Evolutionary conservation across 2,329 filamentous ascomycete genomes (phyloP).

Genomic region (Coniochaeta sp.): DNA sequence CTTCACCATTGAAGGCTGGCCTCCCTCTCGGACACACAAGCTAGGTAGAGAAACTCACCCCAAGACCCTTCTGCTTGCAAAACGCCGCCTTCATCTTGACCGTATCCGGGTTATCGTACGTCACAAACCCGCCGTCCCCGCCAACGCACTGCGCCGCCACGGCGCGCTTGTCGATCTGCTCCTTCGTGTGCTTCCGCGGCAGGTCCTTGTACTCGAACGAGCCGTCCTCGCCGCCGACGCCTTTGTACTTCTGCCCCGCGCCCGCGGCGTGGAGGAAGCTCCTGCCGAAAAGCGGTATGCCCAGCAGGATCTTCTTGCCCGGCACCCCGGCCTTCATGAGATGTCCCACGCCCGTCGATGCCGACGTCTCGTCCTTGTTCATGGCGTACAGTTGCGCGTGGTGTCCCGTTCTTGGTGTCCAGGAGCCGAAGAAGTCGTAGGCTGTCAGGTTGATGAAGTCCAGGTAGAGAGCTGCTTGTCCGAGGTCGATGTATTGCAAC

Average conservation of each 20-base stretch:
- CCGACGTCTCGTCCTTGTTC: slow-evolving; percentile 54
- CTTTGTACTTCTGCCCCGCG: slow-evolving; percentile 55
- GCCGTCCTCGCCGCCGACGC: slow-evolving; percentile 54
- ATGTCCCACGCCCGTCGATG: slow-evolving; percentile 59
- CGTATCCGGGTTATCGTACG: slow-evolving; percentile 72
- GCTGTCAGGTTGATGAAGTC: slow-evolving; percentile 75
- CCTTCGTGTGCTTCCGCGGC: slow-evolving; percentile 53
- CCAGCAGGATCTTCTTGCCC: slow-evolving; percentile 64
- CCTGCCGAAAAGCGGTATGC: slow-evolving; percentile 68
- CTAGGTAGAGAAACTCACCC: too few relatives aligned
- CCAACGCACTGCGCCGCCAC: slow-evolving; percentile 68
- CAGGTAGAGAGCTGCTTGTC: slow-evolving; percentile 54
- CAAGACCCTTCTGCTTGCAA: slow-evolving; percentile 63
- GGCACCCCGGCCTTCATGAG: slow-evolving; percentile 61
- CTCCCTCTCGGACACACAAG: too few relatives aligned
- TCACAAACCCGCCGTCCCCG: slow-evolving; percentile 69
- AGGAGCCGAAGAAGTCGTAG: slow-evolving; percentile 71
- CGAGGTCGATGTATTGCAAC: slow-evolving; percentile 63
- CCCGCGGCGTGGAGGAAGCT: slow-evolving; percentile 62
- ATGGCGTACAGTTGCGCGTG: slow-evolving; percentile 68
- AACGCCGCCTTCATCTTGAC: slow-evolving; percentile 69
- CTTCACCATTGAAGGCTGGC: too few relatives aligned
- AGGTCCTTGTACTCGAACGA: slow-evolving; percentile 69
- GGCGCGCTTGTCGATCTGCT: slow-evolving; percentile 59
- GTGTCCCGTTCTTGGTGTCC: slow-evolving; percentile 62